These are phyloP conservation scores for Brasilioporus rufonigricans DNA, from an alignment of 768 basidiomycete species.

Conservation along the genomic window DNA sequence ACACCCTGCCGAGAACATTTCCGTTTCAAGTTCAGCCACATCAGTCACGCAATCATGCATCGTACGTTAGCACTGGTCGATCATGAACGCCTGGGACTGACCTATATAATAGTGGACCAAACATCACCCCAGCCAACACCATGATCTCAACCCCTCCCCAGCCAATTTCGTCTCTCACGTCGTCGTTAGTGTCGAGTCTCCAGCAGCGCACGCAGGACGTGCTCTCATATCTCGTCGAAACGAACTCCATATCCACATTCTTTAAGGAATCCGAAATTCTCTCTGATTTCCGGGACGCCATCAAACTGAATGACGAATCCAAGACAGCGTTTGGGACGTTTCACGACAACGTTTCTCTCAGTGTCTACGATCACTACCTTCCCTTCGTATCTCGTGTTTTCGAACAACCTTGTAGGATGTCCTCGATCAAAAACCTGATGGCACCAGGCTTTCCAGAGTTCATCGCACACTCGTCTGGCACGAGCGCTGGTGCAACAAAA, in stretches of 20 bases:
- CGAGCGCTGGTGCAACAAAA: conserved; percentile 15
- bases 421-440: conserved; percentile 22
- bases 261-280: conserved; percentile 16
- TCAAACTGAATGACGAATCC: background rate
- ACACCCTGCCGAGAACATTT: background rate
- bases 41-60: too few species aligned
- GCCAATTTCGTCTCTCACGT: conserved; percentile 14
- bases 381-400: conserved; percentile 20
- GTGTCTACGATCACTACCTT: conserved; percentile 16
- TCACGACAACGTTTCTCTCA: conserved; percentile 17
- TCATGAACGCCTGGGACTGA: background rate
- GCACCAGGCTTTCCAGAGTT: conserved; percentile 21
- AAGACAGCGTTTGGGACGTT: conserved; percentile 6
- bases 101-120: background rate
- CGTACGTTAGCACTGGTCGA: too few species aligned
- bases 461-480: conserved; percentile 22
- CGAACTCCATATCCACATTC: conserved; percentile 17
- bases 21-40: background rate
- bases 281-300: conserved; percentile 10
- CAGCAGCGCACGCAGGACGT: conserved; percentile 19
- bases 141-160: conserved; percentile 13
- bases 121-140: background rate
- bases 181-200: conserved; percentile 14
- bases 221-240: conserved; percentile 22
- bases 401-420: conserved; percentile 19